phyloP scores from a whole-genome alignment of 1,139 yeast species.

The Yamadazyma dendronema region DNA sequence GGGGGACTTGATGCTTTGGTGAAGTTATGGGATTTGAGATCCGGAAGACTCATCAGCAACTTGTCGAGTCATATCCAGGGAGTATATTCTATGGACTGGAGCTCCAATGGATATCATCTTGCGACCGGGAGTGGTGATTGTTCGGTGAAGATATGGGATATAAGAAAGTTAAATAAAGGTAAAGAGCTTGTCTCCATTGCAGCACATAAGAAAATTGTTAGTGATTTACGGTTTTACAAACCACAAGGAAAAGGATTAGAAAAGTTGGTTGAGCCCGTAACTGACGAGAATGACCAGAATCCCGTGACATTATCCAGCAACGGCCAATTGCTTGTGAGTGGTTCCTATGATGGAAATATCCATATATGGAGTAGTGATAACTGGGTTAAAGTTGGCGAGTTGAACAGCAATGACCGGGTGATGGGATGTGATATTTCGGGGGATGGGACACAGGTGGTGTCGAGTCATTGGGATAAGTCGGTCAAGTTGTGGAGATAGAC shows the following conservation, averaged over 20 bases:
- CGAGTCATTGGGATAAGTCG: conserved; percentile 85
- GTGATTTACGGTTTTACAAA: conserved; percentile 59
- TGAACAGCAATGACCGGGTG: conserved; percentile 66
- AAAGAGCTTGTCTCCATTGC: conserved; percentile 54
- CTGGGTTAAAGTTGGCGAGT: conserved; percentile 58
- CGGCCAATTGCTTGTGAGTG: conserved; percentile 56
- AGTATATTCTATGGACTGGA: conserved; percentile 71
- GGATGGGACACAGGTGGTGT: conserved; percentile 44
- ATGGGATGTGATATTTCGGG: conserved; percentile 63
- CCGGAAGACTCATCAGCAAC: conserved; percentile 64
- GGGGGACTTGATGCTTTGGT: conserved; percentile 81
- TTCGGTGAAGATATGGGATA: conserved; percentile 80
- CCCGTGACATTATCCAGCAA: conserved; percentile 20
- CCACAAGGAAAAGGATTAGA: conserved; percentile 15
- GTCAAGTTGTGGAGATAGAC: conserved; percentile 54
- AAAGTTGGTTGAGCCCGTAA: conserved; percentile 16
- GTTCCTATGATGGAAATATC: conserved; percentile 70
- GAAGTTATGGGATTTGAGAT: conserved; percentile 82
- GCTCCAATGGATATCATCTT: conserved; percentile 70
- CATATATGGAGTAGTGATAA: conserved; percentile 70
- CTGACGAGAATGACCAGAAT: conserved; percentile 29
- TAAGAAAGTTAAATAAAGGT: conserved; percentile 42
- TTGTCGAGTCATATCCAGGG: conserved; percentile 72
- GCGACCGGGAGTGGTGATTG: conserved; percentile 89
- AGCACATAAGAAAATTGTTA: conserved; percentile 74